These are phyloP conservation scores for Trichopus zeylanicus DNA, from an alignment of 116 monocot species.

Conservation along the genomic window DNA sequence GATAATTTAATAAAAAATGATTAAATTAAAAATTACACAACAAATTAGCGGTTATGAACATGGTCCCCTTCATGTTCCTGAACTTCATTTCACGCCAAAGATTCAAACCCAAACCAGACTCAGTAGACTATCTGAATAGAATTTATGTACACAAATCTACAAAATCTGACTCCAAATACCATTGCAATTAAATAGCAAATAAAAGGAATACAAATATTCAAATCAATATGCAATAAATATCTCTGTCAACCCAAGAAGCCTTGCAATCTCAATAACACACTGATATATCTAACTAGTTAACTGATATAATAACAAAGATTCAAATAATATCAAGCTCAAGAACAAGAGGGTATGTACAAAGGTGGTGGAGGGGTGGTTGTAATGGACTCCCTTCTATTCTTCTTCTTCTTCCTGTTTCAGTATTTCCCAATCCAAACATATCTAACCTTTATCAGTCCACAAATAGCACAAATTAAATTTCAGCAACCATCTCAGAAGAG, in stretches of 20 bases:
- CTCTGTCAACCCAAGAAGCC: no score
- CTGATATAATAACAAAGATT: not conserved
- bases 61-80: no score
- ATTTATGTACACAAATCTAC: no score
- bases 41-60: no score
- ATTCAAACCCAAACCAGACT: no score
- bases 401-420: no score
- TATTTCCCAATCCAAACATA: not conserved
- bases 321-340: slow-evolving; percentile 2
- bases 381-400: not conserved
- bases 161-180: no score
- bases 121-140: no score
- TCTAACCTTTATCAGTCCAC: not conserved
- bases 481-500: not conserved
- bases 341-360: not conserved
- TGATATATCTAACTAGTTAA: not conserved
- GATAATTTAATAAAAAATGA: no score
- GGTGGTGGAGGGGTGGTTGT: not conserved
- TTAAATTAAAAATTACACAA: no score
- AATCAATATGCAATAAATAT: not conserved
- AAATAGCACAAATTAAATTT: not conserved
- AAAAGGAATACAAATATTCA: not conserved
- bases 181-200: not conserved
- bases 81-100: no score
- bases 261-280: not conserved